A percentile compares a stretch with the other conserved stretches of the same genome.
phyloP scores from a whole-genome alignment of 148 eudicot species.

The Silene conica region DNA sequence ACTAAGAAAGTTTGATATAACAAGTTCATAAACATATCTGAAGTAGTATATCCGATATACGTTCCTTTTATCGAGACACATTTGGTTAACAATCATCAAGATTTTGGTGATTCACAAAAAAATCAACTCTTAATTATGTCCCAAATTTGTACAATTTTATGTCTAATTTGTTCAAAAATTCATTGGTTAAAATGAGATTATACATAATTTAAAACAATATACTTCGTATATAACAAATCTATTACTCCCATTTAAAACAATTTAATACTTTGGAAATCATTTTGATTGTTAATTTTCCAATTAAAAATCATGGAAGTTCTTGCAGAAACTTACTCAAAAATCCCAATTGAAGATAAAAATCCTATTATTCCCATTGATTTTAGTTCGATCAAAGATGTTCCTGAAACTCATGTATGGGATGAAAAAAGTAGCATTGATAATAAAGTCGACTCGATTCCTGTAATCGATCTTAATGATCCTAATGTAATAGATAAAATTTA shows the following conservation, averaged over 20 bases:
- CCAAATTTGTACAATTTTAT: neutral
- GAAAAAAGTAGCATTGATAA: neutral
- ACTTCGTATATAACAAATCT: no score
- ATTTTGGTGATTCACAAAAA: neutral
- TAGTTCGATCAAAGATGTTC: slow-evolving; percentile 29
- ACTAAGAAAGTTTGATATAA: no score
- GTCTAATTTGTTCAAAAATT: neutral
- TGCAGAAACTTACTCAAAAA: slow-evolving; percentile 12
- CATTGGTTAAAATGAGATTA: neutral
- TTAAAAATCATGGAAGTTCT: slow-evolving; percentile 14
- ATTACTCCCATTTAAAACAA: no score
- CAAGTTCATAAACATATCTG: no score
- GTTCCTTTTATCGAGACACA: neutral
- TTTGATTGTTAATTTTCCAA: neutral
- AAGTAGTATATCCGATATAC: no score
- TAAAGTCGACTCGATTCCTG: slow-evolving; percentile 19
- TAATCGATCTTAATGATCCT: slow-evolving; percentile 40
- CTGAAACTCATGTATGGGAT: slow-evolving; percentile 48
- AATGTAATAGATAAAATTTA: slow-evolving; percentile 29
- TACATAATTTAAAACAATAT: neutral
- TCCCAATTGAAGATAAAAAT: neutral
- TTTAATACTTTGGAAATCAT: neutral
- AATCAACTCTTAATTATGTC: neutral
- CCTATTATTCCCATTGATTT: slow-evolving; percentile 24
- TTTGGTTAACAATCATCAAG: neutral